Conservation (phyloP, 208 protist species). For the Phytomonas francai region DNA sequence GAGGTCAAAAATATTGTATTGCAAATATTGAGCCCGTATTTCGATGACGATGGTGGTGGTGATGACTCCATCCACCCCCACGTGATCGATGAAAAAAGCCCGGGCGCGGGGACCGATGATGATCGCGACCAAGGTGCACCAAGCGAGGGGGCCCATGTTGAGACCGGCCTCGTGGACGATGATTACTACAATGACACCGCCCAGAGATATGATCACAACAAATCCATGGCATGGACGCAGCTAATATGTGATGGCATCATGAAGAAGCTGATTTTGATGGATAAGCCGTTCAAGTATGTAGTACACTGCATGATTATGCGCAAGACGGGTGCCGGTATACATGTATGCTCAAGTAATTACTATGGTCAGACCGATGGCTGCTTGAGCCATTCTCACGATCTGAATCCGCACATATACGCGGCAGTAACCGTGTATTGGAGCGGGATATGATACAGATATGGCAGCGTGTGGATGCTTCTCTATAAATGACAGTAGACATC, state of each 20-base stretch:
- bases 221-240: conserved; percentile 59
- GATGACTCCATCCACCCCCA: conserved; percentile 12
- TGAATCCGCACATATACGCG: conserved; percentile 75
- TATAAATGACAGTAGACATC: not conserved
- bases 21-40: conserved; percentile 73
- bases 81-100: conserved; percentile 1
- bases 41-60: conserved; percentile 69
- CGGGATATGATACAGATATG: conserved; percentile 30
- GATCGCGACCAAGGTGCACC: conserved; percentile 2
- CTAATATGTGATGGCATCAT: conserved; percentile 80
- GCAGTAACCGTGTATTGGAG: conserved; percentile 85
- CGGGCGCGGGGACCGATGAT: conserved; percentile 1
- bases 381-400: conserved; percentile 79
- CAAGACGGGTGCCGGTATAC: conserved; percentile 74
- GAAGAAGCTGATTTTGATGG: conserved; percentile 64
- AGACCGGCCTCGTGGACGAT: conserved; percentile 11
- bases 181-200: conserved; percentile 34
- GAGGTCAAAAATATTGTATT: conserved; percentile 87
- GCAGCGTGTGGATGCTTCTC: not conserved
- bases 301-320: conserved; percentile 77
- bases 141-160: not conserved
- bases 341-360: conserved; percentile 78
- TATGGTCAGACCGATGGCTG: conserved; percentile 75
- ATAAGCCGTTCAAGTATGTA: conserved; percentile 85
- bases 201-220: conserved; percentile 77